Percentiles rank a stretch among this genome's conserved stretches.
These are phyloP conservation scores for Erodium trifolium DNA, from an alignment of 441 rosid species.

Conservation along the genomic window DNA sequence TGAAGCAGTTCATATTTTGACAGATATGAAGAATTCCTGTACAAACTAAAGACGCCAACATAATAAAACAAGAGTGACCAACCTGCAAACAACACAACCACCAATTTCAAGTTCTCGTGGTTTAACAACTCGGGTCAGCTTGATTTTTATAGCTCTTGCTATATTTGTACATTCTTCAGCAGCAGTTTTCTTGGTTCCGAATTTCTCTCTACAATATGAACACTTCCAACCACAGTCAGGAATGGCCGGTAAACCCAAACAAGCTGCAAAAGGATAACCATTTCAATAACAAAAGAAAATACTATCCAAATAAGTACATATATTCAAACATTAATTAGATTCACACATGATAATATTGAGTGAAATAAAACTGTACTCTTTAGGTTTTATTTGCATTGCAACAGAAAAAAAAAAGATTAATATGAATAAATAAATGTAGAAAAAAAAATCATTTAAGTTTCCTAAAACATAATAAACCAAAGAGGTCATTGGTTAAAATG, in stretches of 20 bases:
- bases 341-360: background rate
- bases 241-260: conserved; percentile 52
- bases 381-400: background rate
- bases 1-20: background rate
- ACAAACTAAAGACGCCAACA: conserved; percentile 1
- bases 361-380: background rate
- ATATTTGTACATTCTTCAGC: conserved; percentile 31
- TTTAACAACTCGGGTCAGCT: conserved; percentile 62
- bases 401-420: background rate
- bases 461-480: background rate
- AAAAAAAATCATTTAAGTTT: background rate
- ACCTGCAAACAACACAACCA: conserved; percentile 97
- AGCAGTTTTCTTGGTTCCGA: conserved; percentile 33
- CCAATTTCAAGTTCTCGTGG: conserved; percentile 72
- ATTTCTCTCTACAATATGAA: conserved; percentile 54
- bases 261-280: conserved; percentile 46
- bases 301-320: conserved; percentile 7
- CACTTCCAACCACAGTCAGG: conserved; percentile 78
- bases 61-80: conserved; percentile 17
- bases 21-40: background rate
- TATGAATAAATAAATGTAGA: background rate
- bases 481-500: background rate
- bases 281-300: conserved; percentile 13
- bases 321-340: background rate
- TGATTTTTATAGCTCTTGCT: conserved; percentile 45